Conservation (phyloP, 768 basidiomycete species). For the Lentinula raphanica region DNA sequence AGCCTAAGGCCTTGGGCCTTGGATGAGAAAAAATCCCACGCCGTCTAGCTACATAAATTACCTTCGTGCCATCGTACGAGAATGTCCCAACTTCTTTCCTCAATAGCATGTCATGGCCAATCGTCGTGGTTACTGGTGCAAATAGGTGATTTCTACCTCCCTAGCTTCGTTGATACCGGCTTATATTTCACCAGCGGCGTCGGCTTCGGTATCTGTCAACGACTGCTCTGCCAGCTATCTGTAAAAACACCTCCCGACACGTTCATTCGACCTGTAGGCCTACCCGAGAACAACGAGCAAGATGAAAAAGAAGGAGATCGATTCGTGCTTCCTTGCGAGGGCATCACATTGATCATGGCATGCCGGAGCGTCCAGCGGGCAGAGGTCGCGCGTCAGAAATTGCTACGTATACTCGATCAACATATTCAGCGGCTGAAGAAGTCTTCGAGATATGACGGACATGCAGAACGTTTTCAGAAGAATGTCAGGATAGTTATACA, state of each 20-base stretch:
- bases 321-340: conserved; percentile 32
- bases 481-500: conserved; percentile 59
- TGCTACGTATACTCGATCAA: conserved; percentile 49
- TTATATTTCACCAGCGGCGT: conserved; percentile 52
- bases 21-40: no score
- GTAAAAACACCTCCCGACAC: conserved; percentile 28
- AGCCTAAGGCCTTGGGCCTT: no score
- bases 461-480: conserved; percentile 52
- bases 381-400: conserved; percentile 50
- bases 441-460: conserved; percentile 38
- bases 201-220: conserved; percentile 78
- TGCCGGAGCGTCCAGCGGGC: conserved; percentile 67
- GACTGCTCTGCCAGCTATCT: conserved; percentile 68
- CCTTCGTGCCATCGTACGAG: background rate
- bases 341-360: conserved; percentile 74
- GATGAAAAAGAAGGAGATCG: conserved; percentile 14
- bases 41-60: no score
- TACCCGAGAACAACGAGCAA: conserved; percentile 7
- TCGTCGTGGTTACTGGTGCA: conserved; percentile 67
- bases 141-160: conserved; percentile 43
- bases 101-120: conserved; percentile 33
- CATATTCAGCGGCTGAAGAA: conserved; percentile 37
- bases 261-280: background rate
- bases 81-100: background rate
- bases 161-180: background rate